These are phyloP conservation scores for Aristolochia fimbriata DNA, from an alignment of 164 flowering plant species.

Conservation along the genomic window DNA sequence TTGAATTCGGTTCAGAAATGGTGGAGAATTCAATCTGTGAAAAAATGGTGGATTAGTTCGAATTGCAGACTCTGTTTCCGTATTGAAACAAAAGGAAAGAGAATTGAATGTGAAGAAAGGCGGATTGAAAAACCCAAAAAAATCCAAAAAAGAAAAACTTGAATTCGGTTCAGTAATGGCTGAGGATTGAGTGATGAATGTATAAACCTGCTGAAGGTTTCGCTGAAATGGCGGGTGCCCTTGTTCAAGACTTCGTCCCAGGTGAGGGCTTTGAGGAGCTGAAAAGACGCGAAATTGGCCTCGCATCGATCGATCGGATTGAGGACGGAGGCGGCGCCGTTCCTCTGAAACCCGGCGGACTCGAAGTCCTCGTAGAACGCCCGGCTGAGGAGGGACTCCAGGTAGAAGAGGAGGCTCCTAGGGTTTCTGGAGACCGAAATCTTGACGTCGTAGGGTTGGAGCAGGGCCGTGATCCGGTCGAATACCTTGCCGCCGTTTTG, in stretches of 20 bases:
- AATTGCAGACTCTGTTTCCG: too few relatives aligned
- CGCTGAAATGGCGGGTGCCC: slow-evolving; percentile 82
- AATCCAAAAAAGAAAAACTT: too few relatives aligned
- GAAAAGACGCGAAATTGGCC: slow-evolving; percentile 36
- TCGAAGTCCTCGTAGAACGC: slow-evolving; percentile 86
- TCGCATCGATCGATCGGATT: slow-evolving; percentile 65
- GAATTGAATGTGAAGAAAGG: too few relatives aligned
- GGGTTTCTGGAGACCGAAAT: slow-evolving; percentile 40
- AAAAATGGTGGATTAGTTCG: too few relatives aligned
- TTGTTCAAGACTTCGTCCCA: slow-evolving; percentile 87
- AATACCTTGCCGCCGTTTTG: slow-evolving; percentile 44
- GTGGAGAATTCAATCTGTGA: too few relatives aligned
- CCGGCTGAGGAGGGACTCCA: slow-evolving; percentile 64
- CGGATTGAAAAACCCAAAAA: too few relatives aligned
- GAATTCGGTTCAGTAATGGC: too few relatives aligned
- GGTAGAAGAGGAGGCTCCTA: slow-evolving; percentile 26
- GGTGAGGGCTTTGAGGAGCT: slow-evolving; percentile 35
- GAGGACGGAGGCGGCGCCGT: slow-evolving; percentile 27
- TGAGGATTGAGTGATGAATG: too few relatives aligned
- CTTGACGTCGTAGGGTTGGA: slow-evolving; percentile 60
- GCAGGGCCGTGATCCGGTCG: slow-evolving; percentile 42
- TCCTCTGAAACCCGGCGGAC: slow-evolving; percentile 46
- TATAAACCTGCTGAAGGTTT: slow-evolving; percentile 43
- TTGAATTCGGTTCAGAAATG: too few relatives aligned
- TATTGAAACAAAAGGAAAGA: too few relatives aligned